Percentiles rank a stretch among this genome's conserved stretches.
phyloP scores from a whole-genome alignment of 768 basidiomycete species.

The Cyclocybe aegerita region DNA sequence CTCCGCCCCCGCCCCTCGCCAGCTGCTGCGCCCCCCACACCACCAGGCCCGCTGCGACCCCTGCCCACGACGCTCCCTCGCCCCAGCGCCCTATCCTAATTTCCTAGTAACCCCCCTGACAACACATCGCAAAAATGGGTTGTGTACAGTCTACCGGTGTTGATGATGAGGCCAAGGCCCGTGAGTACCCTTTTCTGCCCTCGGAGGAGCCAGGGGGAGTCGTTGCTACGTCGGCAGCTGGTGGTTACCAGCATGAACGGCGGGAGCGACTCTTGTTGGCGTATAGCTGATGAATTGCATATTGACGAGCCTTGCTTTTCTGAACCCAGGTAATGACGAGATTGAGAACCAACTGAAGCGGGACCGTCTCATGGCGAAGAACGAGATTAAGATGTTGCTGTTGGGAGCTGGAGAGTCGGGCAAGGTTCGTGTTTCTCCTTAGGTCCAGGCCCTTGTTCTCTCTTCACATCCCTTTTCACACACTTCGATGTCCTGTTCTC shows the following conservation, averaged over 20 bases:
- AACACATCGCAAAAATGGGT: constrained; percentile 49
- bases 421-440: constrained; percentile 53
- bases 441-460: background rate
- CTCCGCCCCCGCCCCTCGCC: too few relatives aligned
- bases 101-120: constrained; percentile 4
- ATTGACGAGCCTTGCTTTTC: constrained; percentile 1
- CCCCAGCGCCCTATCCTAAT: background rate
- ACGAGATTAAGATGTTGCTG: constrained; percentile 95
- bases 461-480: background rate
- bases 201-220: background rate
- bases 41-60: background rate
- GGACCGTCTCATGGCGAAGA: constrained; percentile 86
- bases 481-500: background rate
- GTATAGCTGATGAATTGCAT: background rate
- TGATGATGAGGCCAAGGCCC: constrained; percentile 82
- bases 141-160: constrained; percentile 69
- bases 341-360: constrained; percentile 91
- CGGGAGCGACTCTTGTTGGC: too few relatives aligned
- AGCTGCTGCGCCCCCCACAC: background rate
- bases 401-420: constrained; percentile 97
- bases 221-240: background rate
- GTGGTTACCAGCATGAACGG: too few relatives aligned
- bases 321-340: constrained; percentile 80
- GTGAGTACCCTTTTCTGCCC: constrained; percentile 42
- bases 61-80: background rate